Base-by-base conservation (phyloP, 2,329 filamentous ascomycete genomes). In the Aspergillus ochraceus region DNA sequence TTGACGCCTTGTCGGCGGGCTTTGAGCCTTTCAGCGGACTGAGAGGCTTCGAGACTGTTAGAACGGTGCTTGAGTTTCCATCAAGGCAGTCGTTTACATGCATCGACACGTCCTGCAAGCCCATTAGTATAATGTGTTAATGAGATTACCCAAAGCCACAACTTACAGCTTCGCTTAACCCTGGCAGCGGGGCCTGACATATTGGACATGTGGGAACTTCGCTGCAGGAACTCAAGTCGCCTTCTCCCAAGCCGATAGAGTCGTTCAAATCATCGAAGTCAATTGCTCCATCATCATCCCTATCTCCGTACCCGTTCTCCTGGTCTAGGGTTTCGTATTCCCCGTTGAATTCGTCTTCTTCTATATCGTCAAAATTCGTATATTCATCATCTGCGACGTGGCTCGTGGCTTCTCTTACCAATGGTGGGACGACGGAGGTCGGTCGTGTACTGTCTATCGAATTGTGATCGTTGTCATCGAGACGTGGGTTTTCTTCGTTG, bases 11-110 rank as follows among this genome's bases (percentile, higher is more conserved):
- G 55, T 88, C 85, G 70, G 89, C 90, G 10, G 86, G 83, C 67
- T 84, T 88, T 68, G 79, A 39, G 3, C 57, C 55, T 57, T 60
- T 66, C 26, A 58, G 54, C 6, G 61, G 46, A 17, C 63, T 61
- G 2, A 64, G 17, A 3, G 61, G 55, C 30, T 70, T 70, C 0
- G 56, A 12, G 6, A 54, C 62, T 6, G 67, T 49, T 14, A 71
- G 83, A 14, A 89, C 68, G 2, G 88, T 84, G 49, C 86, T 83
- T 5, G 90, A 85, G 50, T 89, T 90, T 1, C 92, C 92, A 72
- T 99, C 95, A 2, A 99, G 81, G 75, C 95, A 99, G 10, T 88
- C 87, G 73, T 99, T 99, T 65, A 99, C 95, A 74, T 99, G 95
- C 2, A 89, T 78, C 6, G 89, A 90, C 10, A 88, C 89, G 67